Evolutionary conservation across 306 rosid genomes (phyloP).

Genomic region (Begonia masoniana): DNA sequence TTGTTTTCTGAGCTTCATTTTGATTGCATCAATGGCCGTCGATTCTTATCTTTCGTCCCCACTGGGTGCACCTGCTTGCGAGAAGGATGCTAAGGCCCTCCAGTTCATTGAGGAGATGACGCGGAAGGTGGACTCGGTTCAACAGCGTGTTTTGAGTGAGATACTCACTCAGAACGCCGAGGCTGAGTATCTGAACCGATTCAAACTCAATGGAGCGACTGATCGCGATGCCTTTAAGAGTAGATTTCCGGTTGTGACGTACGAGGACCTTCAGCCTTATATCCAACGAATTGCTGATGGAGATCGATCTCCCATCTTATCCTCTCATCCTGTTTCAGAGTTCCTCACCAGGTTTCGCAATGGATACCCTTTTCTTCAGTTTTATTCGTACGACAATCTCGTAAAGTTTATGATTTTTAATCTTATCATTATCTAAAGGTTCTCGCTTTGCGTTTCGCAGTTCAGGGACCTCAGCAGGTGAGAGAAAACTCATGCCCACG

Average conservation of each 20-base stretch:
- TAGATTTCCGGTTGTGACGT: conserved; percentile 52
- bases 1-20: background rate
- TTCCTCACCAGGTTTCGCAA: conserved; percentile 65
- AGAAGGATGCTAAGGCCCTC: conserved; percentile 44
- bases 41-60: conserved; percentile 18
- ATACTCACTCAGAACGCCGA: conserved; percentile 53
- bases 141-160: conserved; percentile 32
- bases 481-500: conserved; percentile 82
- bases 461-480: conserved; percentile 95
- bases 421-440: background rate
- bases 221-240: conserved; percentile 59
- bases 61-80: conserved; percentile 20
- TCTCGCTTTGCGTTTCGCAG: conserved; percentile 23
- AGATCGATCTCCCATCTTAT: conserved; percentile 63
- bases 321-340: conserved; percentile 66
- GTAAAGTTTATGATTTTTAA: too few relatives aligned
- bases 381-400: too few relatives aligned
- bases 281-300: conserved; percentile 85
- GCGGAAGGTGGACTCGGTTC: conserved; percentile 35
- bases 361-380: background rate
- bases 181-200: conserved; percentile 55
- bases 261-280: conserved; percentile 69
- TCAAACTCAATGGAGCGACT: conserved; percentile 45
- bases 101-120: conserved; percentile 60
- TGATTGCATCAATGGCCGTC: conserved; percentile 32